A percentile compares a stretch with the other conserved stretches of the same genome.
Evolutionary conservation across 148 eudicot genomes (phyloP).

Genomic region (Vaccinium macrocarpon): DNA sequence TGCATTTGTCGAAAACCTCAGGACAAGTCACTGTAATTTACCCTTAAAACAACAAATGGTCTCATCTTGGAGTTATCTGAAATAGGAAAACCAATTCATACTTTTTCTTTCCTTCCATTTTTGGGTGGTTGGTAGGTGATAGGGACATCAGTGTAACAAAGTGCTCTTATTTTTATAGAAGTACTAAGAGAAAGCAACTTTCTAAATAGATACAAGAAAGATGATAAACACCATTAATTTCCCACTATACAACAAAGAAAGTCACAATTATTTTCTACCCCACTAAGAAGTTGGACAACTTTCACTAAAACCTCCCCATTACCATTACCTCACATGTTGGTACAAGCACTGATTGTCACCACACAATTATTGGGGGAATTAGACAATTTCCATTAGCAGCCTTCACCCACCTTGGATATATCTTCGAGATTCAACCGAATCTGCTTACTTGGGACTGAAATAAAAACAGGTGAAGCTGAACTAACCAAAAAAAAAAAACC

Average conservation of each 20-base stretch:
- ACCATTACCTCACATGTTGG: conserved; percentile 1
- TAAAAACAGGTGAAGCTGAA: too few species aligned
- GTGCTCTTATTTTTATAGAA: neutral
- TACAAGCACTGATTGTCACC: neutral
- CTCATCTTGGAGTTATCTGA: neutral
- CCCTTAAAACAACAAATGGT: neutral
- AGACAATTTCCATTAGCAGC: too few species aligned
- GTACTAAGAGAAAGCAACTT: neutral
- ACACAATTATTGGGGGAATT: too few species aligned
- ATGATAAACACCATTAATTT: neutral
- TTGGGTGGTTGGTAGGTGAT: neutral
- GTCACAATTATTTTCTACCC: neutral
- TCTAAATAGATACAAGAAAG: neutral
- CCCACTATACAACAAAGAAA: neutral
- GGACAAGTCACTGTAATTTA: too few species aligned
- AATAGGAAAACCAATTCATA: neutral
- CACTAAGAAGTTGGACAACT: neutral
- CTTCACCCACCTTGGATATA: too few species aligned
- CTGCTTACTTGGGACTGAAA: too few species aligned
- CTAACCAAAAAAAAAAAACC: too few species aligned
- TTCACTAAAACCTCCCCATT: neutral
- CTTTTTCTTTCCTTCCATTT: neutral
- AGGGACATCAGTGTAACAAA: neutral
- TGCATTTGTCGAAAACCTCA: too few species aligned
- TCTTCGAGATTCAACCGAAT: too few species aligned